Evolutionary conservation across 495 filamentous ascomycete genomes (phyloP), one percentile per base, ranked within the genome.

Genomic region (Penicillium parvum): DNA sequence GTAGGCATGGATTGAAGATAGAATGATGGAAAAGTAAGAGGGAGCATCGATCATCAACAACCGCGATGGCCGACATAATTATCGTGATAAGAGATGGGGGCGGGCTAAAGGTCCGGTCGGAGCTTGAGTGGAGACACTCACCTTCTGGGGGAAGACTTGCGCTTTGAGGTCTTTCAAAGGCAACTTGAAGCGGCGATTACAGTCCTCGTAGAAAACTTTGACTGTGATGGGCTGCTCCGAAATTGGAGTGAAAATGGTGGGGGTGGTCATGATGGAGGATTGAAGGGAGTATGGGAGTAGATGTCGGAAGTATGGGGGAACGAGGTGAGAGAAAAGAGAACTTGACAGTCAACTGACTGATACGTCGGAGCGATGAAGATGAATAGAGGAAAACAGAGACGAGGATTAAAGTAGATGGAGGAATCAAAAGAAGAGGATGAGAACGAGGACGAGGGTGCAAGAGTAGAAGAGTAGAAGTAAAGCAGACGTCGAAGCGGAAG

Each of bases 171-270:
- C 92, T 50, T 76, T 79, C 60, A 99, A 71, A 26, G 88, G 83
- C 11, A 99, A 73, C 75, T 95, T 97, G 70, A 95, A 89, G 57
- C 90, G 84, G 37, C 86, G 80, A 51, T 79, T 85, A 48, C 82
- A 85, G 52, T 88, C 80, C 37, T 71, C 66, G 50, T 84, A 76
- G 45, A 77, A 78, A 52, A 96, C 74, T 70, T 97, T 97, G 65
- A 96, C 67, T 38, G 85, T 88, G 57, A 99, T 84, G 42, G 82
- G 66, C 40, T 87, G 90, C 42, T 90, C 87, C 23, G 79, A 79
- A 20, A 72, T 71, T 20, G 66, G 46, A 28, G 57, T 38, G 12
- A 60, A 43, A 39, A 57, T 32, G 28, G 61, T 47, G 34, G 60
- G 47, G 23, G 63, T 55, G 16, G 68, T 52, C 65, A 68, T 69